Conservation (phyloP, 352 stramenopile genomes). For the Globisporangium perplexum region DNA sequence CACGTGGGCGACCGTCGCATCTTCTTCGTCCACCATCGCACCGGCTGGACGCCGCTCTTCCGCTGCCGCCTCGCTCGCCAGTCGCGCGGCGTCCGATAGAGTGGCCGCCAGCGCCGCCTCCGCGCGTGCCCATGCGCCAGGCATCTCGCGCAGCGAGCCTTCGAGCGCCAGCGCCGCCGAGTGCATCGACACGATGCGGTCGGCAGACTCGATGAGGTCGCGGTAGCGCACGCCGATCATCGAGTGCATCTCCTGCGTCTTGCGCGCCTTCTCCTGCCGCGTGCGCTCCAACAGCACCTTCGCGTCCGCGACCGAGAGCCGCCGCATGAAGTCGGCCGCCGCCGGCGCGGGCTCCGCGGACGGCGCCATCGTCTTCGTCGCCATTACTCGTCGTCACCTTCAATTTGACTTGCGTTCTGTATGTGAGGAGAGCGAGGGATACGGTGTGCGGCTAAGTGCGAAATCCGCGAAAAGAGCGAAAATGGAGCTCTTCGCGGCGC, state of each 20-base stretch:
- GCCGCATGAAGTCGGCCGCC: slow-evolving; percentile 57
- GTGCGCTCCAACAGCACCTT: slow-evolving; percentile 79
- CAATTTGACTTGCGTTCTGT: not conserved
- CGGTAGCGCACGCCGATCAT: slow-evolving; percentile 92
- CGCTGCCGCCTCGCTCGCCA: not conserved
- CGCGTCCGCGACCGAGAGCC: slow-evolving; percentile 74
- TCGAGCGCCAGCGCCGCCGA: slow-evolving; percentile 79
- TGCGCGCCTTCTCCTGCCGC: slow-evolving; percentile 83
- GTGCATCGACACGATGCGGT: slow-evolving; percentile 92
- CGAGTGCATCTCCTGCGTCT: slow-evolving; percentile 89
- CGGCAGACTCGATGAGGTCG: slow-evolving; percentile 90
- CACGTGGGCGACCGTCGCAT: slow-evolving; percentile 10
- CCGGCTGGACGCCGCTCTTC: not conserved
- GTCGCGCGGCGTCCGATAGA: slow-evolving; percentile 13
- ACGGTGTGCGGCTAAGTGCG: not conserved
- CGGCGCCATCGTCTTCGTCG: slow-evolving; percentile 4
- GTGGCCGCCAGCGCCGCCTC: slow-evolving; percentile 32
- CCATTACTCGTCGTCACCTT: not conserved
- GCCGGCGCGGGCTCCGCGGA: not conserved
- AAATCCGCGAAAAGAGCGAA: not conserved
- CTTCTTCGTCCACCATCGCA: not conserved
- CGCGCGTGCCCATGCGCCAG: slow-evolving; percentile 69
- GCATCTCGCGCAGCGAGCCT: slow-evolving; percentile 80
- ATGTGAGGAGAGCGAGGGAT: not conserved
- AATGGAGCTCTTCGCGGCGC: not conserved